Evolutionary conservation across 2,329 filamentous ascomycete species (phyloP).

Genomic region (Pseudogymnoascus sp.): DNA sequence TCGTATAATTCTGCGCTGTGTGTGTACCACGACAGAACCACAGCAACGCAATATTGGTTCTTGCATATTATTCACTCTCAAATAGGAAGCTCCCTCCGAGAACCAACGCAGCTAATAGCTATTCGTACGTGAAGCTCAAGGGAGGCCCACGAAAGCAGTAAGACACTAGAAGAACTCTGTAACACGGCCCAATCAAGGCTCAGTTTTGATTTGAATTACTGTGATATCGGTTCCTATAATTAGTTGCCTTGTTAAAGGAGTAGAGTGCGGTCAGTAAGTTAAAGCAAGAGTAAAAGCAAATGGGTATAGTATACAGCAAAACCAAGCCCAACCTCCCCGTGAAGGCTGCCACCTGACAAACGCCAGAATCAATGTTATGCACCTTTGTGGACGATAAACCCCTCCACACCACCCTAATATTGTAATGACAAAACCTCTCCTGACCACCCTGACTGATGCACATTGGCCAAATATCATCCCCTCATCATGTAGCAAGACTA

Average conservation of each 20-base stretch:
- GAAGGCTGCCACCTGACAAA: background rate
- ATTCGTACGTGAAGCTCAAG: background rate
- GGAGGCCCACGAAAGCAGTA: background rate
- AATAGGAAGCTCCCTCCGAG: background rate
- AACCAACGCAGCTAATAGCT: background rate
- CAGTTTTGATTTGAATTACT: background rate
- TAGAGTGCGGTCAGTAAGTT: background rate
- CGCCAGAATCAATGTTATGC: background rate
- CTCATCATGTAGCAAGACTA: background rate
- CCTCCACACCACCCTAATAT: background rate
- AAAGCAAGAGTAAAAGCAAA: background rate
- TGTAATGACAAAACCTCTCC: background rate
- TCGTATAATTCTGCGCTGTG: background rate
- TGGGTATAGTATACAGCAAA: constrained; percentile 5
- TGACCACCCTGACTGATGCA: background rate
- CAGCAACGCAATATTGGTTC: background rate
- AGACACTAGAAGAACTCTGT: background rate
- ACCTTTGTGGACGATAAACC: background rate
- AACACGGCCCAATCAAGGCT: background rate
- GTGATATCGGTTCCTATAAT: background rate
- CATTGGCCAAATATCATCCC: background rate
- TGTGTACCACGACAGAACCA: background rate
- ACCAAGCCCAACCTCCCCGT: background rate
- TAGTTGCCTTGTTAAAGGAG: background rate
- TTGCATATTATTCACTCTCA: background rate